phyloP scores from a whole-genome alignment of 768 basidiomycete genomes.

The Suillus occidentalis region DNA sequence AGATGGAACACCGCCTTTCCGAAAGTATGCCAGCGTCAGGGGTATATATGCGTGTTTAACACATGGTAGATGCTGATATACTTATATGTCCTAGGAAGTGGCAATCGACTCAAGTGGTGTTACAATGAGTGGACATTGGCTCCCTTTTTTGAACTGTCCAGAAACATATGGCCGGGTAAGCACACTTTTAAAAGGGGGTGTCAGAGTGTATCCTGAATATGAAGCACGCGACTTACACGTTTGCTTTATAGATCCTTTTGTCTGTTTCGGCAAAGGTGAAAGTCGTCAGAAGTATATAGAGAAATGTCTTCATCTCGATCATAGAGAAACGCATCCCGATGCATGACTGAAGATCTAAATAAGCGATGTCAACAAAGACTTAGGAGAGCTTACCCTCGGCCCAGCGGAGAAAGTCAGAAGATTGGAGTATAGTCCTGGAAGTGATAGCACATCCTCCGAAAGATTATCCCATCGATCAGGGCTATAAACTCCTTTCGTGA shows the following conservation, averaged over 20 bases:
- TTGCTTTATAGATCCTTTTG: conserved; percentile 55
- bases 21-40: neutral
- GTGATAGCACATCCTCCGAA: conserved; percentile 62
- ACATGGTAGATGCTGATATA: neutral
- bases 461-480: conserved; percentile 82
- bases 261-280: conserved; percentile 58
- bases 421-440: conserved; percentile 73
- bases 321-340: conserved; percentile 81
- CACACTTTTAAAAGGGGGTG: conserved; percentile 39
- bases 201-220: conserved; percentile 2
- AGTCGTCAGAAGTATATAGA: conserved; percentile 66
- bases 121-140: conserved; percentile 61
- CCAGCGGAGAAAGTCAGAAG: conserved; percentile 78
- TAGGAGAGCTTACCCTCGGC: conserved; percentile 58
- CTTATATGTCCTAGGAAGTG: neutral
- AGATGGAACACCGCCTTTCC: neutral
- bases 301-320: conserved; percentile 79
- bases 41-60: neutral
- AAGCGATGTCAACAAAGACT: neutral
- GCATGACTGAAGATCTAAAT: conserved; percentile 56
- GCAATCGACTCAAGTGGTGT: conserved; percentile 17
- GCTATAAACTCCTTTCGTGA: conserved; percentile 35
- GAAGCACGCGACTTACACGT: conserved; percentile 49
- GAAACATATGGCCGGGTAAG: conserved; percentile 63
- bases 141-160: conserved; percentile 55